Evolutionary conservation across 2,329 filamentous ascomycete species (phyloP).

Genomic region (Aspergillus udagawae): DNA sequence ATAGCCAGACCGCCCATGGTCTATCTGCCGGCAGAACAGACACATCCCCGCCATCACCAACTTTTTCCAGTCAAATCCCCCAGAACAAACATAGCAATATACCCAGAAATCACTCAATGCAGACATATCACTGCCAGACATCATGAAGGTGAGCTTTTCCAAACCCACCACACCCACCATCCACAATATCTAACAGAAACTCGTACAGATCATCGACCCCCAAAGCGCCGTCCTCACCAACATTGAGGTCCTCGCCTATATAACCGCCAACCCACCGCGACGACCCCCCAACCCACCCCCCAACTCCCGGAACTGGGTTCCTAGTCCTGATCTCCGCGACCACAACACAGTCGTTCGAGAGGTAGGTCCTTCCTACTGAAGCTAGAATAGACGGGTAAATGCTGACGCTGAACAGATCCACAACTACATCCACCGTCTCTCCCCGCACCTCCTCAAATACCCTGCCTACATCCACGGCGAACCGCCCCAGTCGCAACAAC

Average conservation of each 20-base stretch:
- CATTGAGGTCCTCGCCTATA: slow-evolving; percentile 41
- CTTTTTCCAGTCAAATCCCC: slow-evolving; percentile 5
- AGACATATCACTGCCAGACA: background rate
- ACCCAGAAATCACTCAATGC: background rate
- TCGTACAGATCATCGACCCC: slow-evolving; percentile 39
- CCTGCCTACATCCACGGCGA: slow-evolving; percentile 24
- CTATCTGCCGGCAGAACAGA: slow-evolving; percentile 20
- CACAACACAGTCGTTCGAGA: slow-evolving; percentile 46
- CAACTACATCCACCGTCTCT: slow-evolving; percentile 39
- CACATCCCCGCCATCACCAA: slow-evolving; percentile 15
- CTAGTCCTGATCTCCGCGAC: slow-evolving; percentile 41
- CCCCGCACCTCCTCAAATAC: slow-evolving; percentile 38
- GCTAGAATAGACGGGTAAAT: no score
- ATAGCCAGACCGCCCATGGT: background rate
- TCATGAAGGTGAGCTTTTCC: slow-evolving; percentile 22
- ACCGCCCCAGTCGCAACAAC: background rate
- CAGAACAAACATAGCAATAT: slow-evolving; percentile 1
- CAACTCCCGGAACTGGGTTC: slow-evolving; percentile 35
- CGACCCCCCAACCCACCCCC: slow-evolving; percentile 37
- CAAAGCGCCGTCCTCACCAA: slow-evolving; percentile 44
- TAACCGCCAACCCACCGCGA: slow-evolving; percentile 40
- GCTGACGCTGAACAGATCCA: slow-evolving; percentile 30
- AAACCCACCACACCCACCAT: background rate
- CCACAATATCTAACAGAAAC: background rate
- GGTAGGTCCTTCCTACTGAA: slow-evolving; percentile 21